These are phyloP conservation scores for Fusarium armeniacum DNA, from an alignment of 2,329 filamentous ascomycete species.

Conservation along the genomic window DNA sequence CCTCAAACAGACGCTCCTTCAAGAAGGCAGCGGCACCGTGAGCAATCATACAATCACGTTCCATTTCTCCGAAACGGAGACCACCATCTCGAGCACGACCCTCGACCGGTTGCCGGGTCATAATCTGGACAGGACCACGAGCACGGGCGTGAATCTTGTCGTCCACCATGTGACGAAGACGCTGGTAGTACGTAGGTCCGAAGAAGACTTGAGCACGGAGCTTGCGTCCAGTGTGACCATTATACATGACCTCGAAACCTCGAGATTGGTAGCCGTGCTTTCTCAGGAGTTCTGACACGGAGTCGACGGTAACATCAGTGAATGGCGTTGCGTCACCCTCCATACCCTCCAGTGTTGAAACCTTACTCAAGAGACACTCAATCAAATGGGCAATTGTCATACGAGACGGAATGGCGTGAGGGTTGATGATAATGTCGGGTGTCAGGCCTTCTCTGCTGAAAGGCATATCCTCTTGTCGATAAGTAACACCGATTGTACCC, in stretches of 20 bases:
- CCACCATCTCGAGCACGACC: slow-evolving; percentile 98
- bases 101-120: slow-evolving; percentile 97
- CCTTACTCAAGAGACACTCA: slow-evolving; percentile 97
- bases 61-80: slow-evolving; percentile 99
- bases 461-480: slow-evolving; percentile 98
- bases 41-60: slow-evolving; percentile 99
- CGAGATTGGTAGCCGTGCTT: slow-evolving; percentile 96
- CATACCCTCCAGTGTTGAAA: slow-evolving; percentile 90
- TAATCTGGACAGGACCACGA: slow-evolving; percentile 94
- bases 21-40: slow-evolving; percentile 97
- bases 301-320: slow-evolving; percentile 96
- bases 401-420: slow-evolving; percentile 98
- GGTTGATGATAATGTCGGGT: slow-evolving; percentile 98
- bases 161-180: slow-evolving; percentile 98
- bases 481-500: slow-evolving; percentile 98
- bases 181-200: slow-evolving; percentile 98
- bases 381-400: slow-evolving; percentile 99
- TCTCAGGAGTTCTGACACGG: slow-evolving; percentile 86
- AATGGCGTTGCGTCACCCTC: slow-evolving; percentile 99
- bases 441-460: slow-evolving; percentile 93
- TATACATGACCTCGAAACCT: slow-evolving; percentile 99
- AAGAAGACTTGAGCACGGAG: slow-evolving; percentile 95
- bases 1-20: slow-evolving; percentile 97
- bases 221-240: slow-evolving; percentile 96
- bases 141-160: slow-evolving; percentile 99